Percentiles rank a stretch among this genome's conserved stretches.
Conservation (phyloP, 2,329 filamentous ascomycete species). For the Colletotrichum gigasporum region DNA sequence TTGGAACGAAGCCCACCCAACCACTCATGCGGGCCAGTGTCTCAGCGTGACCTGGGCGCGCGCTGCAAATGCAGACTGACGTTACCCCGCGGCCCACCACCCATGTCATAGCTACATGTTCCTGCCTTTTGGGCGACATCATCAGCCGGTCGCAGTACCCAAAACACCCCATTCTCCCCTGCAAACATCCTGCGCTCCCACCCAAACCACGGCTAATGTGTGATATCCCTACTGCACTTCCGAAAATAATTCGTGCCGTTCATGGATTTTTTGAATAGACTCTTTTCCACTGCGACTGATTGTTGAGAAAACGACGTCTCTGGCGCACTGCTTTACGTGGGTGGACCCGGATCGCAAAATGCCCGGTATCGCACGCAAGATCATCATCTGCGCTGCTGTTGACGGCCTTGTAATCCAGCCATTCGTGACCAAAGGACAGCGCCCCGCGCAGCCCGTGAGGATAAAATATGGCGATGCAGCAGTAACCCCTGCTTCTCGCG, state of each 20-base stretch:
- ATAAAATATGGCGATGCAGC: conserved; percentile 75
- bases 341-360: conserved; percentile 53
- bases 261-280: background rate
- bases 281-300: background rate
- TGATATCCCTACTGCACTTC: background rate
- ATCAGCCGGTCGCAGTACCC: conserved; percentile 22
- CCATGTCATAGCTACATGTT: conserved; percentile 30
- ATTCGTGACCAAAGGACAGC: conserved; percentile 67
- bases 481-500: conserved; percentile 54
- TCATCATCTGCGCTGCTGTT: conserved; percentile 81
- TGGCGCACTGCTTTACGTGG: conserved; percentile 1
- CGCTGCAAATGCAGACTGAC: conserved; percentile 17
- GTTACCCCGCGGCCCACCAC: conserved; percentile 31
- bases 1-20: conserved; percentile 8
- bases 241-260: background rate
- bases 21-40: conserved; percentile 14
- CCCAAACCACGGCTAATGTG: conserved; percentile 12
- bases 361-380: conserved; percentile 81
- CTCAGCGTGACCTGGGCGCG: conserved; percentile 22
- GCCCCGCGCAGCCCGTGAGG: conserved; percentile 66
- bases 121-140: conserved; percentile 21
- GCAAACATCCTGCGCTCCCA: background rate
- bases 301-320: background rate
- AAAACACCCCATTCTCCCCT: conserved; percentile 15
- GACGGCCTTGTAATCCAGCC: conserved; percentile 87